A percentile compares a stretch with the other conserved stretches of the same genome.
phyloP scores from a whole-genome alignment of 768 basidiomycete genomes.

The Brasilioporus rufonigricans region DNA sequence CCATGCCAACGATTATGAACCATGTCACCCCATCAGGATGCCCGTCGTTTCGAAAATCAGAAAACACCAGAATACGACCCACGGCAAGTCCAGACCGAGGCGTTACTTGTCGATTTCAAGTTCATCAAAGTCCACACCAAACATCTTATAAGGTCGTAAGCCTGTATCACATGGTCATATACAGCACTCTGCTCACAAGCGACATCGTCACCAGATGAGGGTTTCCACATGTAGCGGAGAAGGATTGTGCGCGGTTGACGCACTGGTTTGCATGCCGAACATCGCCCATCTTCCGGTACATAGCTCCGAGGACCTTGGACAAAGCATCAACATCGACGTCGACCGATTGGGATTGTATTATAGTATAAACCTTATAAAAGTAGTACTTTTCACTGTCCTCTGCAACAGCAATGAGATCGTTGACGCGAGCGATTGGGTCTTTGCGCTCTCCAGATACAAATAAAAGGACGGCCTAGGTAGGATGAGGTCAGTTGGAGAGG shows the following conservation, averaged over 20 bases:
- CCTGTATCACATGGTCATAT: not conserved
- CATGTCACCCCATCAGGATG: too few species aligned
- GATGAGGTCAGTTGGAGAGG: not conserved
- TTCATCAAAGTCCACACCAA: not conserved
- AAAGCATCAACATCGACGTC: not conserved
- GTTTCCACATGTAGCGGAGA: not conserved
- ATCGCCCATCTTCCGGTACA: not conserved
- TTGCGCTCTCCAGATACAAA: not conserved
- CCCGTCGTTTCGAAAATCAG: too few species aligned
- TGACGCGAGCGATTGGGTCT: not conserved
- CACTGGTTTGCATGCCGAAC: not conserved
- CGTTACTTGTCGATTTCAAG: not conserved
- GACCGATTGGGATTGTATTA: not conserved
- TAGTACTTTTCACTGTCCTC: not conserved
- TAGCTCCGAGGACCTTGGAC: not conserved
- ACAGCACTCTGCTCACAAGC: not conserved
- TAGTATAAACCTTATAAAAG: not conserved
- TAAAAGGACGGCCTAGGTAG: not conserved
- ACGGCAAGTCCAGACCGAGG: too few species aligned
- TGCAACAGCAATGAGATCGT: not conserved
- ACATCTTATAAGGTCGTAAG: not conserved
- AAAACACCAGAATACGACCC: too few species aligned
- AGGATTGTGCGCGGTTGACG: not conserved
- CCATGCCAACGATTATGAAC: too few species aligned
- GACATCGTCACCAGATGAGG: not conserved